Conservation (phyloP, 805 yeast genomes). For the Yarrowia bubula region DNA sequence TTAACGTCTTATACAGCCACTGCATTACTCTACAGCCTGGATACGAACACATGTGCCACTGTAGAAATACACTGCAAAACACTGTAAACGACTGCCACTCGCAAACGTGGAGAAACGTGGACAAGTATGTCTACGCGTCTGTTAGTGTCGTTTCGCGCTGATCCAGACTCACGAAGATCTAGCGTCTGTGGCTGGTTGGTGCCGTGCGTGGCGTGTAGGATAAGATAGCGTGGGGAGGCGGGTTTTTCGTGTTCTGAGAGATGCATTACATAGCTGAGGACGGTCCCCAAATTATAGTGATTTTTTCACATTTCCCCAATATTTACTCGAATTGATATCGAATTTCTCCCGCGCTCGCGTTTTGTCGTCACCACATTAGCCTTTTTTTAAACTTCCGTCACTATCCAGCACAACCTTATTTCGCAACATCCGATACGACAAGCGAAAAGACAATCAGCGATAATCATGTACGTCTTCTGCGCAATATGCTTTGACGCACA, state of each 20-base stretch:
- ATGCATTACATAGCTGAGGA: no score
- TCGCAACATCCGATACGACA: background rate
- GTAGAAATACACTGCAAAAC: background rate
- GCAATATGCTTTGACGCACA: no score
- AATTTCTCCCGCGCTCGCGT: no score
- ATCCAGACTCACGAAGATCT: background rate
- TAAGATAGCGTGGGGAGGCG: no score
- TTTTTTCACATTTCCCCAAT: background rate
- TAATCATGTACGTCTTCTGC: background rate
- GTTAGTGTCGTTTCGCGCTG: background rate
- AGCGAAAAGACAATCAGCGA: constrained; percentile 9
- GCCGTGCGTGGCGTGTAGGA: background rate
- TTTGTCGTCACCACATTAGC: no score
- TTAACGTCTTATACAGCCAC: no score
- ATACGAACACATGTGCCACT: background rate
- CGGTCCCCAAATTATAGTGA: no score
- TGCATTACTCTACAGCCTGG: background rate
- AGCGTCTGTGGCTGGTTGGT: constrained; percentile 7
- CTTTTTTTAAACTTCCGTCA: background rate
- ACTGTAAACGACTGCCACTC: background rate
- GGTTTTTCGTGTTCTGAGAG: no score
- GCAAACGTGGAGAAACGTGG: background rate
- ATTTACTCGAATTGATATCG: background rate
- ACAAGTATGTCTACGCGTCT: background rate
- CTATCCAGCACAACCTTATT: background rate